Base-by-base conservation (phyloP, 164 flowering plant genomes). In the Platanus orientalis region DNA sequence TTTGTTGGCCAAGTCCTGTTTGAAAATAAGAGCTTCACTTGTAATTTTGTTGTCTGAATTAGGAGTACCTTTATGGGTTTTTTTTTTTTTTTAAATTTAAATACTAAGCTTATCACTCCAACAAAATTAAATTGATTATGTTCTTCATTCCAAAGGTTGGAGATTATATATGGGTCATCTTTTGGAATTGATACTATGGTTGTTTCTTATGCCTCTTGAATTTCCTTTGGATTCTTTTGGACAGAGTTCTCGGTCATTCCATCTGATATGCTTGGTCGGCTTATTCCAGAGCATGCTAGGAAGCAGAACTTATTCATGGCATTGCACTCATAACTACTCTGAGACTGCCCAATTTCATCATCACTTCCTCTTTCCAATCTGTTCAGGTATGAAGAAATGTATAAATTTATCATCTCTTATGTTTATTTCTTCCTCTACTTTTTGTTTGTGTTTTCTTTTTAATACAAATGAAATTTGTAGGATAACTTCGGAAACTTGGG, bases 251-350 rank as follows among this genome's bases (percentile, higher is more conserved):
- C 89, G 0, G 87, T 91, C 59, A 79, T 92, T 55, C 88, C 96
- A 10, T 58, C 78, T 12, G 92, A 92, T 12, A 73, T 67, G 20
- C 64, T 83, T 50, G 78, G 74, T 34, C 75, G 88, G 45, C 96
- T 92, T 9, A 83, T 92, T 27, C 98, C 98, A 4, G 96, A 88
- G 70, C 92, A 92, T 69, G 96, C 96, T 39, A 87, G 95, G 45
- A 86, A 81, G 76, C 98, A 92, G 84, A 88, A 89, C 78, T 77
- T 85, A 62, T 92, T 92, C 77, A 92, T 92, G 96, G 97, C 97
- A 55, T 74, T 92, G 76, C 74, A 89, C 77, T 40, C 78, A 57
- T 83, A 84, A 75, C 45, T 44, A 49, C 30, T 61, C 47, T 19
- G 55, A 60, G 44, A n/a, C 49, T 7, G 27, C 50, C 25, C 36